Evolutionary conservation across 2,329 filamentous ascomycete species (phyloP), one percentile per base, ranked within the genome.

Genomic region (Calonectria pseudoreteaudii): DNA sequence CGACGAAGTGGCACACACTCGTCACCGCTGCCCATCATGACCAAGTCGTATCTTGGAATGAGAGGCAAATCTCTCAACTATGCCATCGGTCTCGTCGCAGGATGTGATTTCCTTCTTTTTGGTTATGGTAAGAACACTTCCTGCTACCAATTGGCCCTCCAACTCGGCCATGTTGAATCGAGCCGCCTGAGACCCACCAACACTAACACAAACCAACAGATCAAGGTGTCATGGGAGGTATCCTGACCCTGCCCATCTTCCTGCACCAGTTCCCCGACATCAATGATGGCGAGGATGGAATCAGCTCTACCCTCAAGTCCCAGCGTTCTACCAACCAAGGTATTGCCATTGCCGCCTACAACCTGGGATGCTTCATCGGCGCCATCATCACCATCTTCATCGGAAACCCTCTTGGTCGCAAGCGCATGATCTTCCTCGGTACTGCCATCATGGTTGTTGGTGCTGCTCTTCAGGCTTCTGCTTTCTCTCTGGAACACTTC

Each of bases 201-300:
- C 8, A 52, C 70, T 68, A 38, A 68, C 36, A 62, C 50, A 6
- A 47, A 23, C 20, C 44, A 18, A 14, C 89, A 92, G 93, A 95
- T 82, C 93, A 94, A 84, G 92, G 93, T 81, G 93, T 95, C 13
- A 95, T 94, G 88, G 94, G 93, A 58, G 92, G 92, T 71, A 91
- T 96, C 76, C 86, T 96, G 71, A 94, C 93, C 4, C 89, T 96
- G 13, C 84, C 86, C 34, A 85, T 90, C 77, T 93, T 93, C 81
- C 86, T 92, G 23, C 72, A 80, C 1, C 91, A 89, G 79, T 93
- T 93, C 83, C 84, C 91, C 49, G 90, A 89, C 6, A 86, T 78
- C 79, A 85, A 88, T 26, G 84, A 88, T 7, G 88, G 78, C 3
- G 80, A 79, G n/a, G 74, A 74, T 0, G 73, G 88, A 88, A 80